Conservation (phyloP, 139 green algal genomes). For the Pseudopediastrum boryanum region DNA sequence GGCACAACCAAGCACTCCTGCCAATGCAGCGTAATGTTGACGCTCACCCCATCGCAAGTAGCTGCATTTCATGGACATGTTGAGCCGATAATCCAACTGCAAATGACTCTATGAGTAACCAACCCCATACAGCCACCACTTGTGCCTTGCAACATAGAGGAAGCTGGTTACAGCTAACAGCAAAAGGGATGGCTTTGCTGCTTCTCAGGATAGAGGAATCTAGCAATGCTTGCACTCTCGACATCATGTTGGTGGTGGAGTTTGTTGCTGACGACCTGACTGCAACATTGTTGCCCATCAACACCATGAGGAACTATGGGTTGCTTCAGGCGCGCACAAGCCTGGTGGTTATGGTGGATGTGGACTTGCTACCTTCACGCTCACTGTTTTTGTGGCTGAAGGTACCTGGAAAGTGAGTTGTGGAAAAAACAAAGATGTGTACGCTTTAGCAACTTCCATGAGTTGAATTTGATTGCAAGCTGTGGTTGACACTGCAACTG, state of each 20-base stretch:
- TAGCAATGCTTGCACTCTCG: slow-evolving; percentile 1
- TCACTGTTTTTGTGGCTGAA: slow-evolving; percentile 5
- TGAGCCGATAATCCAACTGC: not conserved
- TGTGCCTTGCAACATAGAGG: too few species aligned
- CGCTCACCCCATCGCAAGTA: too few species aligned
- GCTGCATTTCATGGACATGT: not conserved
- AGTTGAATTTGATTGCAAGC: not conserved
- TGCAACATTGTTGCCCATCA: slow-evolving; percentile 23
- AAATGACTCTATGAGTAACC: too few species aligned
- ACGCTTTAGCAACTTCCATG: not conserved
- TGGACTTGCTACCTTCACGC: slow-evolving; percentile 20
- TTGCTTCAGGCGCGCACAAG: slow-evolving; percentile 13
- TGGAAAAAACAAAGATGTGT: too few species aligned
- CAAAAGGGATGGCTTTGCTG: too few species aligned
- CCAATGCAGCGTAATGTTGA: too few species aligned
- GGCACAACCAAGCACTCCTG: too few species aligned
- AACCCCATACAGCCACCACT: too few species aligned
- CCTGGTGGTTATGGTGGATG: slow-evolving; percentile 30
- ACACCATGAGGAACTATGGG: slow-evolving; percentile 31
- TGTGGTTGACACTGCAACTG: not conserved
- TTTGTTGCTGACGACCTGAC: slow-evolving; percentile 5
- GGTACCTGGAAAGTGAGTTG: slow-evolving; percentile 9
- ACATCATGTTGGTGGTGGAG: slow-evolving; percentile 28
- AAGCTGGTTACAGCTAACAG: too few species aligned
- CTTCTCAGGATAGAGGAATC: slow-evolving; percentile 2